Evolutionary conservation across 164 flowering plant genomes (phyloP), one percentile per base, ranked within the genome.

Genomic region (Stephania yunnanensis): DNA sequence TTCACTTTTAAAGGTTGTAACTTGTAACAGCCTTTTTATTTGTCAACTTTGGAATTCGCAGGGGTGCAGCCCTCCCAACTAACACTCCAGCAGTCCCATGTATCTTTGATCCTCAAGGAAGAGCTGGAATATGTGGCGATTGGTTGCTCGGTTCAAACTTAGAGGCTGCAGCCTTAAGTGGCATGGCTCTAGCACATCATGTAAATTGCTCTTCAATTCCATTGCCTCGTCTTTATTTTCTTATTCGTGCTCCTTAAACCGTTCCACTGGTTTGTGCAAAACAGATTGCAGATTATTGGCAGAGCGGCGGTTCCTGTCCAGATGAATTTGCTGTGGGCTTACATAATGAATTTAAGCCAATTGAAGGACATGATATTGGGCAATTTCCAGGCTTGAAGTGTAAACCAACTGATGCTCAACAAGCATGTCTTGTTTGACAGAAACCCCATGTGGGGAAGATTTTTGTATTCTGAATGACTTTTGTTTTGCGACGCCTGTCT

Each of bases 1-100:
- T 2, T 36, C 68, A 42, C 74, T 36, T 45, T n/a, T 66, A 65
- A 30, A 52, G 71, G 13, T 70, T 4, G 5, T 70, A 63, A 29
- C 70, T 70, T 4, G 5, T 70, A 63, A 29, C 70, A 11, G 4
- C 29, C 10, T 3, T 64, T 48, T 44, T 1, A 19, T 29, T 67
- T 66, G 68, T 64, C 76, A 36, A 22, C 50, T 36, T 78, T 78
- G 11, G 75, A 44, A 71, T 78, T 45, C 79, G 68, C 85, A 95
- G 97, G 99, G 99, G 99, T 80, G 98, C 98, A 25, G 99, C 98
- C 79, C 97, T 93, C 78, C 98, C 99, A 52, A 93, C 92, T 7
- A 95, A 93, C 77, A 87, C 89, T 74, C 97, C 98, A 3, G 87
- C 86, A 8, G 74, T 87, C 44, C 92, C 99, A 2, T 95, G 93